These are phyloP conservation scores for Physcia stellaris DNA, from an alignment of 495 filamentous ascomycete genomes.

Conservation along the genomic window DNA sequence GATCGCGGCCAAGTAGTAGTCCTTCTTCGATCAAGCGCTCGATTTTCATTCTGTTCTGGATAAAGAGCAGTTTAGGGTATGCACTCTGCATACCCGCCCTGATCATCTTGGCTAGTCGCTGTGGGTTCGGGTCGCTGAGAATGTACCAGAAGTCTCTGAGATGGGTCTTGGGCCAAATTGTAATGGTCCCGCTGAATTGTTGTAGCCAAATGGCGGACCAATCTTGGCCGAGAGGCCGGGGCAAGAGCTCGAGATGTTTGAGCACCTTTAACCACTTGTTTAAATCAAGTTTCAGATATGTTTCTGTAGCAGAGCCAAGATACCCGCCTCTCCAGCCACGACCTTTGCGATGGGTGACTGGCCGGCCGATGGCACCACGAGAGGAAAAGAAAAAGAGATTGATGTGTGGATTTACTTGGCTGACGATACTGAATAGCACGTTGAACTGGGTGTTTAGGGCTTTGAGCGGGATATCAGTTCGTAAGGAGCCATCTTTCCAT, in stretches of 20 bases:
- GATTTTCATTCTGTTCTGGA: constrained; percentile 70
- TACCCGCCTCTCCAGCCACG: constrained; percentile 95
- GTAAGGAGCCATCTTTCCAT: constrained; percentile 92
- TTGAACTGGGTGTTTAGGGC: constrained; percentile 92
- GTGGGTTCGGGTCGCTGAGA: constrained; percentile 62
- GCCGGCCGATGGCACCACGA: constrained; percentile 76
- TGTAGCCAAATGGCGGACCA: constrained; percentile 95
- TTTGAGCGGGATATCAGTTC: constrained; percentile 91
- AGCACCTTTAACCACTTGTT: constrained; percentile 95
- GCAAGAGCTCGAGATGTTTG: constrained; percentile 80
- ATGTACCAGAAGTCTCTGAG: constrained; percentile 73
- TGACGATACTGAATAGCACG: constrained; percentile 92
- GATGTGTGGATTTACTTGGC: constrained; percentile 93
- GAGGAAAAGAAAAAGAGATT: constrained; percentile 98
- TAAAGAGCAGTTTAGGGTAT: constrained; percentile 83
- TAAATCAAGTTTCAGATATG: constrained; percentile 75
- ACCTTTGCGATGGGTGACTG: constrained; percentile 85
- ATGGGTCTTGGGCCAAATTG: constrained; percentile 77
- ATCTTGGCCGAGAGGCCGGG: constrained; percentile 83
- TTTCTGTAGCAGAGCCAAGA: constrained; percentile 78
- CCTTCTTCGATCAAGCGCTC: constrained; percentile 70
- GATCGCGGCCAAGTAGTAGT: constrained; percentile 37
- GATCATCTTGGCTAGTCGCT: constrained; percentile 74
- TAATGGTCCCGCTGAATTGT: constrained; percentile 85
- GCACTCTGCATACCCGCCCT: constrained; percentile 72